Evolutionary conservation across 2,329 filamentous ascomycete genomes (phyloP).

Genomic region (Fusarium kyushuense): DNA sequence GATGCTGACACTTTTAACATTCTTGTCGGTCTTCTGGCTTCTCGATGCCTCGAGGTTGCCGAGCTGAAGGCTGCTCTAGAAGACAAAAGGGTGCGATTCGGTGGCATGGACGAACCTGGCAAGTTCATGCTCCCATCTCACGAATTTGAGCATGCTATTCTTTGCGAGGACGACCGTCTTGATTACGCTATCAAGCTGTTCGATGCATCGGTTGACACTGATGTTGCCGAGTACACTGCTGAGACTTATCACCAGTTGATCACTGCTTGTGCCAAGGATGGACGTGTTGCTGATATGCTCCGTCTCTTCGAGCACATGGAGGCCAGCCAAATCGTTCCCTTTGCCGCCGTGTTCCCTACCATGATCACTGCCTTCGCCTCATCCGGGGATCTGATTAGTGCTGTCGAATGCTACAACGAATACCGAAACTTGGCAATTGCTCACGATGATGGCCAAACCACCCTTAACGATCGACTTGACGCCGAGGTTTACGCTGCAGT

Average conservation of each 20-base stretch:
- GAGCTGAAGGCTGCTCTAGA: constrained; percentile 79
- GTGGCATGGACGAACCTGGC: constrained; percentile 84
- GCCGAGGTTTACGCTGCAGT: constrained; percentile 90
- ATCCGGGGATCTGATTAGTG: constrained; percentile 83
- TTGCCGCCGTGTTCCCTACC: constrained; percentile 84
- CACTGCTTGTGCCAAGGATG: constrained; percentile 84
- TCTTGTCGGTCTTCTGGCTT: constrained; percentile 83
- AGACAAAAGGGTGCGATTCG: constrained; percentile 85
- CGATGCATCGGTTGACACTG: constrained; percentile 75
- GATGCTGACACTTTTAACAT: constrained; percentile 90
- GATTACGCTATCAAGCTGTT: constrained; percentile 89
- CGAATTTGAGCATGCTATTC: constrained; percentile 86
- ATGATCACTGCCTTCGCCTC: constrained; percentile 96
- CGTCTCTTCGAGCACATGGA: constrained; percentile 94
- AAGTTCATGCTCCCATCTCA: constrained; percentile 91
- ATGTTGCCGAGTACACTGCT: constrained; percentile 76
- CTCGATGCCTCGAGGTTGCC: constrained; percentile 82
- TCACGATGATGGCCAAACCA: constrained; percentile 78
- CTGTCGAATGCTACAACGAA: constrained; percentile 94
- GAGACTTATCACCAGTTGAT: constrained; percentile 89
- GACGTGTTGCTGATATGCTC: constrained; percentile 88
- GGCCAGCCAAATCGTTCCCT: constrained; percentile 76
- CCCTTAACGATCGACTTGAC: constrained; percentile 79
- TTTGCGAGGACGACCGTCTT: constrained; percentile 88
- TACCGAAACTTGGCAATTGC: constrained; percentile 91